A percentile compares a stretch with the other conserved stretches of the same genome.
Conservation (phyloP, 768 basidiomycete species). For the Trametes cinnabarina region DNA sequence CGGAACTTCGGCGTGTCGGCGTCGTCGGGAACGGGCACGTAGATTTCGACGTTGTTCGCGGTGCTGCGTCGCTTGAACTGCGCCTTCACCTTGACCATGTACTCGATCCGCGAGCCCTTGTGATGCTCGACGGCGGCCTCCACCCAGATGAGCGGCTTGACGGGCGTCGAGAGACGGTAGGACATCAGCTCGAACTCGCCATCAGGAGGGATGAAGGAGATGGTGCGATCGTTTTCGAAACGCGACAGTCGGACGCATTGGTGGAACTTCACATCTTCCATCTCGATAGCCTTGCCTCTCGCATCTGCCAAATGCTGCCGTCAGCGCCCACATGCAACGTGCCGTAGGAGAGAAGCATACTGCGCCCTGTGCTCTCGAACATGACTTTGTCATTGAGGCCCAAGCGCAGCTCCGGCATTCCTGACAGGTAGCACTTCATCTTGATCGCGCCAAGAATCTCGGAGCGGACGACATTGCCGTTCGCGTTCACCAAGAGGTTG, state of each 20-base stretch:
- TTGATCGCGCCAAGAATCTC: constrained; percentile 99
- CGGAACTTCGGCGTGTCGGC: constrained; percentile 99
- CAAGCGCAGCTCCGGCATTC: constrained; percentile 97
- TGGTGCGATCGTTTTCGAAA: constrained; percentile 98
- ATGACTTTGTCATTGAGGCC: constrained; percentile 99
- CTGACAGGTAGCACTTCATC: constrained; percentile 99
- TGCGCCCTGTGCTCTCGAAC: constrained; percentile 96
- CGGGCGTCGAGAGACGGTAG: constrained; percentile 90
- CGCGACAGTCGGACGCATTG: constrained; percentile 97
- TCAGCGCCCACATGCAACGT: too few relatives aligned
- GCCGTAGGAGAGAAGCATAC: too few relatives aligned
- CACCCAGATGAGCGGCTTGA: constrained; percentile 97
- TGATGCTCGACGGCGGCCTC: constrained; percentile 94
- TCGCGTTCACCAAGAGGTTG: constrained; percentile 93
- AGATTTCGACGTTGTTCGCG: constrained; percentile 98
- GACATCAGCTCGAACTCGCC: constrained; percentile 99
- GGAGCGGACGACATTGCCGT: constrained; percentile 93
- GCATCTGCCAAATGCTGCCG: too few relatives aligned
- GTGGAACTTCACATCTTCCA: constrained; percentile 99
- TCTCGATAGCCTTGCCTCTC: constrained; percentile 99
- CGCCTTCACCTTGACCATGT: constrained; percentile 93
- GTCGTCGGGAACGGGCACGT: constrained; percentile 98
- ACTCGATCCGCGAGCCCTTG: constrained; percentile 89
- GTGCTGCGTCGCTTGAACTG: constrained; percentile 97
- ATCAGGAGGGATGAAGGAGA: constrained; percentile 98